Evolutionary conservation across 176 grass and related monocot genomes (phyloP).

Genomic region (Leersia perrieri): DNA sequence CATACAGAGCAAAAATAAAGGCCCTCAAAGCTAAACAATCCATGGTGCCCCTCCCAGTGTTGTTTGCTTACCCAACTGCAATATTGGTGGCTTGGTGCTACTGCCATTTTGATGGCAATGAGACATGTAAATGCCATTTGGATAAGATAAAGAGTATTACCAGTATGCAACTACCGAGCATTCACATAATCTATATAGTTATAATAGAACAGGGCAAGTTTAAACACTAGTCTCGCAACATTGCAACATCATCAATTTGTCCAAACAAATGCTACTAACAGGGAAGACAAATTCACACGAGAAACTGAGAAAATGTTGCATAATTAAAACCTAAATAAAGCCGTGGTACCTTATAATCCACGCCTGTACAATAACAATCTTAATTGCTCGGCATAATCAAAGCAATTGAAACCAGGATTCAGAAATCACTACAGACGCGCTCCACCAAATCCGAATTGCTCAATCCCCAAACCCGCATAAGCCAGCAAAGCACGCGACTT

Average conservation of each 20-base stretch:
- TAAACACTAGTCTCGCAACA: not conserved
- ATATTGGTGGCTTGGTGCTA: not conserved
- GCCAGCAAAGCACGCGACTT: slow-evolving; percentile 28
- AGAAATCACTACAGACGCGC: not conserved
- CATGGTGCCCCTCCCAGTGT: not conserved
- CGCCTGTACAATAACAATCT: not conserved
- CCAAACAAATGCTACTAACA: not conserved
- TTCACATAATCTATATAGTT: not conserved
- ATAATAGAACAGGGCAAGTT: slow-evolving; percentile 16
- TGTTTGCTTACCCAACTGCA: not conserved
- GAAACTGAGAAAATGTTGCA: not conserved
- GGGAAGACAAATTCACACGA: not conserved
- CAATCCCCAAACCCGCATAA: slow-evolving; percentile 17
- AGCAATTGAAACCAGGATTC: slow-evolving; percentile 7
- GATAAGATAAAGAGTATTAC: not conserved
- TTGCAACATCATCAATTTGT: slow-evolving; percentile 16
- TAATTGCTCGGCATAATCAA: slow-evolving; percentile 24
- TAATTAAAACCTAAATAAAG: slow-evolving; percentile 2
- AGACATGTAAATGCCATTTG: not conserved
- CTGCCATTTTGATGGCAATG: slow-evolving; percentile 13
- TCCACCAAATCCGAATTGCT: not conserved
- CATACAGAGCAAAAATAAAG: not conserved
- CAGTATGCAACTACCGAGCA: not conserved
- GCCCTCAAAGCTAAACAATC: not conserved
- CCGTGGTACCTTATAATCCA: not conserved